A percentile compares a stretch with the other conserved stretches of the same genome.
Conservation (phyloP, 306 rosid genomes). For the Castanopsis chinensis region DNA sequence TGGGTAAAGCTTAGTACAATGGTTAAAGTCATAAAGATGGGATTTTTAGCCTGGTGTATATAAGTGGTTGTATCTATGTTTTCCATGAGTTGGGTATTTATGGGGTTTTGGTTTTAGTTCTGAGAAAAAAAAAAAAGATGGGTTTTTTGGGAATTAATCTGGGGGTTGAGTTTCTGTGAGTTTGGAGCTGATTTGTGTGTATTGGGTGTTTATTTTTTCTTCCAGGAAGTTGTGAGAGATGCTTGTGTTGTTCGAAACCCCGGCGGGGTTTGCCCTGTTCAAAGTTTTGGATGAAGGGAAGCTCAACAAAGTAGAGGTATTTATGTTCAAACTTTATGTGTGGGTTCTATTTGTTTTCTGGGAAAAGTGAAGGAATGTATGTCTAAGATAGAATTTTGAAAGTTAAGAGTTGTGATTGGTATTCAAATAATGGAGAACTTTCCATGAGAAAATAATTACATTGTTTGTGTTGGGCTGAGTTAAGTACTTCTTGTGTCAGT, state of each 20-base stretch:
- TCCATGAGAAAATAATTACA: neutral
- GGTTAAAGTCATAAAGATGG: neutral
- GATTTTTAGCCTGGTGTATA: neutral
- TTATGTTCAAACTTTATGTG: neutral
- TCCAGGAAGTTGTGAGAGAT: conserved; percentile 32
- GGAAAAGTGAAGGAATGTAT: neutral
- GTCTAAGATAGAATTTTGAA: neutral
- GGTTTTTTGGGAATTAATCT: neutral
- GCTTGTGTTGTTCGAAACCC: conserved; percentile 74
- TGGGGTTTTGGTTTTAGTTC: no score
- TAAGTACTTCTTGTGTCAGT: neutral
- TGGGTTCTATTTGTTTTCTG: neutral
- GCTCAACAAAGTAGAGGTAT: conserved; percentile 75
- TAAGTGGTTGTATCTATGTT: neutral
- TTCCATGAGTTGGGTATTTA: no score
- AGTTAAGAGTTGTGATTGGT: neutral
- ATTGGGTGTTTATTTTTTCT: neutral
- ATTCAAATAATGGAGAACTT: neutral
- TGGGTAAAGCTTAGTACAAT: neutral
- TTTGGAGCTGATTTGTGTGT: neutral
- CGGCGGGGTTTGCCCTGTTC: conserved; percentile 81
- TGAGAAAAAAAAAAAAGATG: neutral
- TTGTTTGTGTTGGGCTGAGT: neutral
- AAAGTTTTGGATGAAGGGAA: conserved; percentile 81
- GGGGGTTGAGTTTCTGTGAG: neutral